phyloP scores from a whole-genome alignment of 208 protist species.

The Leishmania tarentolae region DNA sequence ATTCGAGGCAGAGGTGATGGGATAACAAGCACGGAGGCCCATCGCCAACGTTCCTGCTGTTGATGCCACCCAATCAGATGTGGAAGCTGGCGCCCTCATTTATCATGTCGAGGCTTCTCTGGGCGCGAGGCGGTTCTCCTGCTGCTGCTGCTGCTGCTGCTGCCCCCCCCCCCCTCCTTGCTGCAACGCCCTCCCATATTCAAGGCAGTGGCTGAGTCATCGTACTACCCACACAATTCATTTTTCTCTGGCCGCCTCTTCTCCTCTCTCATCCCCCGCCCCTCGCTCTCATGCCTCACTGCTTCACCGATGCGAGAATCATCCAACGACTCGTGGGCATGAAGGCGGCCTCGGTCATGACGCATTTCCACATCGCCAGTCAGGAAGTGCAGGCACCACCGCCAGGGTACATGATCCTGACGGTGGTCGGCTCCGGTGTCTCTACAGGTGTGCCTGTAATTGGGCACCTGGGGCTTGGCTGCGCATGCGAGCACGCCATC shows the following conservation, averaged over 20 bases:
- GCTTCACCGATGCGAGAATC: not conserved
- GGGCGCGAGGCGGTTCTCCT: not conserved
- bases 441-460: conserved; percentile 86
- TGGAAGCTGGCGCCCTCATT: too few relatives aligned
- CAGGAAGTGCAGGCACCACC: conserved; percentile 27
- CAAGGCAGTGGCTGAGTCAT: not conserved
- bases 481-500: conserved; percentile 78
- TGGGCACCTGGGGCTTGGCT: conserved; percentile 68
- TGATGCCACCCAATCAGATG: not conserved
- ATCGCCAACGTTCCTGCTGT: not conserved
- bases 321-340: not conserved
- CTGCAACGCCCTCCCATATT: not conserved
- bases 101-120: not conserved
- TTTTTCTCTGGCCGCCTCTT: not conserved
- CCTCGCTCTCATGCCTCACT: not conserved
- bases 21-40: not conserved
- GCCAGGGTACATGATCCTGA: conserved; percentile 42
- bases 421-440: conserved; percentile 82
- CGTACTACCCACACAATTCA: not conserved
- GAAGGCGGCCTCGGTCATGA: conserved; percentile 9
- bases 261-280: not conserved
- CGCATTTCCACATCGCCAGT: conserved; percentile 5
- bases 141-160: too few relatives aligned
- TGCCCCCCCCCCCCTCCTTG: not conserved
- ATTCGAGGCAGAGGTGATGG: not conserved